Evolutionary conservation across 2,329 filamentous ascomycete species (phyloP), one percentile per base, ranked within the genome.

Genomic region (Ophiostoma sp.): DNA sequence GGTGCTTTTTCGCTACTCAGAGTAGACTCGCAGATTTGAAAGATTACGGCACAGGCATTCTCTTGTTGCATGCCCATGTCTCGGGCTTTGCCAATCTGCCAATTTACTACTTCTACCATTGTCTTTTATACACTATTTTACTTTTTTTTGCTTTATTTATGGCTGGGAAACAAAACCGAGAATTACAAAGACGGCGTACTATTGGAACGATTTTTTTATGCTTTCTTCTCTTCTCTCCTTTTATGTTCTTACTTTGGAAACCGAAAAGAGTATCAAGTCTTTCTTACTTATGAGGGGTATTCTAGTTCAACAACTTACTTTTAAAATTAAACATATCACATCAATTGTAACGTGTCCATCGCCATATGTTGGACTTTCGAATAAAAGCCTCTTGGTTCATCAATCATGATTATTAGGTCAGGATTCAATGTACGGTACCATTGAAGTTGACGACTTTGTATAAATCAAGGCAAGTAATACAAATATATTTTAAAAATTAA

Each of bases 101-200:
- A 66, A 41, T 44, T 67, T 17, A 44, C n/a, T 39, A 39, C 13
- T 48, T 67, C 65, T 48, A 48, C 36, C 27, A 23, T 48, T 48
- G 65, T 67, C 65, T 48, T 41, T 67, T 67, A 11, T 48, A 31
- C 7, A 39, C 35, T 65, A 36, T 64, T 33, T 35, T 33, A 35
- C n/a, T 33, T 31, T 31, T 65, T 66, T 23, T 67, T 48, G 65
- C 27, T 44, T 67, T 66, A 66, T 33, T 54, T 64, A 67, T 71
- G 60, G 44, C 33, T 52, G 44, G 48, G 67, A 60, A 52, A 71
- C 65, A 54, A 65, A 54, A 39, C 60, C 44, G 67, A 44, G 23
- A 71, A 68, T n/a, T 15, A 48, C 69, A 68, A 67, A 67, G 60
- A 66, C 67, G 70, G 70, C 70, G 70, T 66, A 68, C 48, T 62